Evolutionary conservation across 768 basidiomycete species (phyloP).

Genomic region (Lyophyllum shimeji): DNA sequence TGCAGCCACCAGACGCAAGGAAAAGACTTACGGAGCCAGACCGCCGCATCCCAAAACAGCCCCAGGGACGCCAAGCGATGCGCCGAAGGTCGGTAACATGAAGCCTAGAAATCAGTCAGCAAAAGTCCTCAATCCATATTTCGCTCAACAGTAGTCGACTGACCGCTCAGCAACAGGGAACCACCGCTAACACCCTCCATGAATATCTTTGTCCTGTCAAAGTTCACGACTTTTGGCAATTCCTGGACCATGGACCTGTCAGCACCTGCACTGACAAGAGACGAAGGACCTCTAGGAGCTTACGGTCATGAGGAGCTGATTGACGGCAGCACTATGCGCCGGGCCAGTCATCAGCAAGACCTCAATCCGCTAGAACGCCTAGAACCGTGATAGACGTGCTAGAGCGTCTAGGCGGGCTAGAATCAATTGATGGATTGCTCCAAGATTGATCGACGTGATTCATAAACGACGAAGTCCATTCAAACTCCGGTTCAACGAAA

Average conservation of each 20-base stretch:
- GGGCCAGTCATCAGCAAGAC: too few species aligned
- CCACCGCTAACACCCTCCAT: conserved; percentile 29
- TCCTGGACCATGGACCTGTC: conserved; percentile 6
- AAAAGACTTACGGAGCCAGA: conserved; percentile 18
- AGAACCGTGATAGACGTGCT: too few species aligned
- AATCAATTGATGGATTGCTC: too few species aligned
- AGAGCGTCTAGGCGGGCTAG: too few species aligned
- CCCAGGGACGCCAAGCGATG: conserved; percentile 22
- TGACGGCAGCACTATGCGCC: conserved; percentile 28
- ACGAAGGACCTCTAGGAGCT: not conserved
- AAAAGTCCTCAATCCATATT: not conserved
- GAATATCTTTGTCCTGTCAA: conserved; percentile 24
- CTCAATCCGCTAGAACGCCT: too few species aligned
- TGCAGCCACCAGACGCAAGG: not conserved
- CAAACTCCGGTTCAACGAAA: too few species aligned
- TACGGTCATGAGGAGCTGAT: conserved; percentile 23
- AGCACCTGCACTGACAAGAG: not conserved
- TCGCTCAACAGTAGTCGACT: not conserved
- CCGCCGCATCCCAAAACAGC: conserved; percentile 25
- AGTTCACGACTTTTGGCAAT: conserved; percentile 24
- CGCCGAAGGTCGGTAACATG: conserved; percentile 24
- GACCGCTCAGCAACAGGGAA: conserved; percentile 24
- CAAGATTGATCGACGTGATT: too few species aligned
- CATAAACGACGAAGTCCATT: too few species aligned
- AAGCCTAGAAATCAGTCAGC: conserved; percentile 15